Evolutionary conservation across 2,329 filamentous ascomycete genomes (phyloP), one percentile per base, ranked within the genome.

Genomic region (Paramyrothecium roridum): DNA sequence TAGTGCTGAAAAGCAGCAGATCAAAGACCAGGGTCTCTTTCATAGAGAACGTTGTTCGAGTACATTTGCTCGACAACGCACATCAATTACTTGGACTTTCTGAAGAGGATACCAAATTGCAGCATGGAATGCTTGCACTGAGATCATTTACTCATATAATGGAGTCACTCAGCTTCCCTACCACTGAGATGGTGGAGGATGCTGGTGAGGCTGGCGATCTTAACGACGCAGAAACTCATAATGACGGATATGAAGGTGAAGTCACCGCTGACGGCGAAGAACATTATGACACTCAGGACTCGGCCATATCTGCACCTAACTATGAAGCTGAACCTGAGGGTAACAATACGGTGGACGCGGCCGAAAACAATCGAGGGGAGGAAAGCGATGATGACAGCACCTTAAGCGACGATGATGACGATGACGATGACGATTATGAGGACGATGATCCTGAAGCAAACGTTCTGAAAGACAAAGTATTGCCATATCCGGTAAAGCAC

Each of bases 81-180:
- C 47, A 61, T 68, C 13, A 6, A 43, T 13, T 43, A 4, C 63
- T 76, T 2, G 68, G 69, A 1, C 64, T 76, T 45, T 72, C 72
- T 1, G 57, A 63, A 1, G 72, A 76, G 43, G 74, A 72, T 13
- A 70, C 67, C 16, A 74, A 71, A 52, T 68, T 72, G 60, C 74
- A 76, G 43, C 73, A 76, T n/a, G 74, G 74, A 2, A 68, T 76
- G 2, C 59, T 76, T 3, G 69, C 71, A 2, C 62, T 75, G 4
- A 64, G 74, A 11, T 69, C 69, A 0, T 73, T 76, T 52, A 65
- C 68, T 2, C 71, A 76, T 30, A 52, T 76, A 10, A 68, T 70
- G 40, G 69, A 73, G 3, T 54, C 46, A 1, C 70, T 75, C 12
- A 61, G 67, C 48, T 72, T 68, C 20, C 63, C 63, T 7, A 50